Base-by-base conservation (phyloP, 2,329 filamentous ascomycete species). In the Fusarium sp. region DNA sequence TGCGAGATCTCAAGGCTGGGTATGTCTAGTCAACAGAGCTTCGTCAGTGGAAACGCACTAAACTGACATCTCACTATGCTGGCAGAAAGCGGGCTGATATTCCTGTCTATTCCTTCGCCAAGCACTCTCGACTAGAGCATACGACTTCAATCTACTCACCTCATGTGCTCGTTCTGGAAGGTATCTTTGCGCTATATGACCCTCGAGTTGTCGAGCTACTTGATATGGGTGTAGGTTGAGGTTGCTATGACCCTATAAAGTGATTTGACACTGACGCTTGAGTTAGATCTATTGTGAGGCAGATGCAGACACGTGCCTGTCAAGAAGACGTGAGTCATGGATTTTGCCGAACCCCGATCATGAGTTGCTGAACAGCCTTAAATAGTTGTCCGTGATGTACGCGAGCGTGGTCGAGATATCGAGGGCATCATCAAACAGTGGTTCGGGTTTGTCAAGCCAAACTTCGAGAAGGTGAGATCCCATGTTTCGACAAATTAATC, bases 391-490 rank as follows among this genome's bases (percentile, higher is more conserved):
- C 91, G 96, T 75, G 96, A 99, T 80, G 93, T 98, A 22, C 88
- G 88, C 72, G 93, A 97, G 73, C 89, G 96, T 74, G 95, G 92
- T 4, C 88, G 96, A 75, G 95, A 97, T 75, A 92, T 98, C 57
- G 92, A 97, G 76, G 96, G 96, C 40, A 95, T 94, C 75, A 94
- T 99, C 78, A 98, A 98, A 79, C 96, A 99, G 78, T 99, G 96
- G 96, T 97, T 98, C 77, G 83, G 82, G 13, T 99, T 92, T 76
- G 96, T 99, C 43, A 99, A 99, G 80, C 96, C 96, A 4, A 98
- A 98, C 75, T 98, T 96, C 74, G 92, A 95, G 78, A 93, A 91
- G 79, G 86, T 85, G 75, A 56, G 73, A 20, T 4, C 10, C 10
- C 27, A 23, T 14, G 5, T 25, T 17, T 13, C 15, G 20, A 6